Base-by-base conservation (phyloP, 805 yeast genomes). In the Candida multigemmis region DNA sequence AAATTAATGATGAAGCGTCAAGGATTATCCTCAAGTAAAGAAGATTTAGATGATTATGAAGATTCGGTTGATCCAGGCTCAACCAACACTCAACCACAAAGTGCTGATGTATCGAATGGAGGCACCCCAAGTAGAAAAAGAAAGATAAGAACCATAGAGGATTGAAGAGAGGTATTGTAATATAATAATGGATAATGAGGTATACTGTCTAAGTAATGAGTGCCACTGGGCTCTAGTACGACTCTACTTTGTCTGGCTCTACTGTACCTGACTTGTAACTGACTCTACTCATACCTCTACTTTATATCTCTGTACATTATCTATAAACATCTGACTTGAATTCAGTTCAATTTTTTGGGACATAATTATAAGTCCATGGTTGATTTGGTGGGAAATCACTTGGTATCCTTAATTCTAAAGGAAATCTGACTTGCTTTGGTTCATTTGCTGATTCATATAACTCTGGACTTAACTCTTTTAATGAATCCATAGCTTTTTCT, bases 341-440 rank as follows among this genome's bases (percentile, higher is more conserved):
- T n/a, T n/a, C n/a, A n/a, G n/a, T n/a, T n/a, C n/a, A n/a, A n/a
- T n/a, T n/a, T n/a, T n/a, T n/a, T n/a, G n/a, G n/a, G n/a, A n/a
- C n/a, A 33, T 42, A 55, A 36, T 74, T 71, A 42, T 71, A 70
- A 31, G 75, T 74, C 96, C 96, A 87, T 12, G 81, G 64, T 34
- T 69, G 67, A 43, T 71, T 74, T 12, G 96, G 81, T 9, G 98
- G 98, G 35, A 64, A 83, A 30, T 86, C 89, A 1, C 94, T 80
- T 12, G 98, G 98, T 7, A 83, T 74, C 46, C 91, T 74, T 50
- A 84, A 50, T 45, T 89, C 96, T 41, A 82, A 56, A 4, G 94
- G 89, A 51, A 83, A 86, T 42, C 85, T 31, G 15, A 40, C 39
- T 26, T 41, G 38, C 39, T 71, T 69, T 27, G 64, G 65, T 23